Conservation (phyloP, 2,329 filamentous ascomycete genomes). For the Talaromyces pinophilus region DNA sequence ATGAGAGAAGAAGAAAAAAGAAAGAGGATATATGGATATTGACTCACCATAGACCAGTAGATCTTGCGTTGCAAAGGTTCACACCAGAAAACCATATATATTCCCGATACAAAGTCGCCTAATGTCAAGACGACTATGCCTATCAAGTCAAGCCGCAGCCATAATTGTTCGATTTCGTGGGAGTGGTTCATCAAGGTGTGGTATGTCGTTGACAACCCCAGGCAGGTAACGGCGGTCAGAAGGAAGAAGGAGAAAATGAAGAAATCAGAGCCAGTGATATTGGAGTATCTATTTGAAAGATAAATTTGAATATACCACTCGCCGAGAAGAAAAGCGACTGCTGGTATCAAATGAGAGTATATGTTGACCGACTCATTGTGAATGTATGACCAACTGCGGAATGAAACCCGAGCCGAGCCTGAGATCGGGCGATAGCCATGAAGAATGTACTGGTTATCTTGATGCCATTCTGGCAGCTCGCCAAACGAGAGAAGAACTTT, state of each 20-base stretch:
- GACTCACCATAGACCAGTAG: slow-evolving; percentile 41
- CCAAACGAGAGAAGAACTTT: not conserved
- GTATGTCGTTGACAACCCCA: slow-evolving; percentile 34
- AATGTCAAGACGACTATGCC: slow-evolving; percentile 39
- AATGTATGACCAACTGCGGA: slow-evolving; percentile 45
- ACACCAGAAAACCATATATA: slow-evolving; percentile 42
- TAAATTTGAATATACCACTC: slow-evolving; percentile 22
- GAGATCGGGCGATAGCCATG: slow-evolving; percentile 49
- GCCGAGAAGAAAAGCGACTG: slow-evolving; percentile 28
- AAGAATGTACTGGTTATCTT: slow-evolving; percentile 46
- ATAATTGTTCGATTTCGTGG: slow-evolving; percentile 27
- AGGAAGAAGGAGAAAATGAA: slow-evolving; percentile 27
- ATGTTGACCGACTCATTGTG: slow-evolving; percentile 52
- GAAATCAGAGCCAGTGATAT: slow-evolving; percentile 23
- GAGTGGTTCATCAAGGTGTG: slow-evolving; percentile 42
- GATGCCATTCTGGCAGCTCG: slow-evolving; percentile 39
- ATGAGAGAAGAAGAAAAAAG: too few relatives aligned
- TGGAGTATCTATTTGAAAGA: slow-evolving; percentile 14
- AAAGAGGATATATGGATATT: not conserved
- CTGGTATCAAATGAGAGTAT: slow-evolving; percentile 51
- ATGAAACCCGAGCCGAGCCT: slow-evolving; percentile 39
- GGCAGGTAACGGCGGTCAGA: slow-evolving; percentile 37
- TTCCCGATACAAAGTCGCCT: slow-evolving; percentile 38
- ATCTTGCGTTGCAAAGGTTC: slow-evolving; percentile 30
- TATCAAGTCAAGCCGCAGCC: slow-evolving; percentile 36